Conservation (phyloP, 768 basidiomycete species). For the Galerina marginata region DNA sequence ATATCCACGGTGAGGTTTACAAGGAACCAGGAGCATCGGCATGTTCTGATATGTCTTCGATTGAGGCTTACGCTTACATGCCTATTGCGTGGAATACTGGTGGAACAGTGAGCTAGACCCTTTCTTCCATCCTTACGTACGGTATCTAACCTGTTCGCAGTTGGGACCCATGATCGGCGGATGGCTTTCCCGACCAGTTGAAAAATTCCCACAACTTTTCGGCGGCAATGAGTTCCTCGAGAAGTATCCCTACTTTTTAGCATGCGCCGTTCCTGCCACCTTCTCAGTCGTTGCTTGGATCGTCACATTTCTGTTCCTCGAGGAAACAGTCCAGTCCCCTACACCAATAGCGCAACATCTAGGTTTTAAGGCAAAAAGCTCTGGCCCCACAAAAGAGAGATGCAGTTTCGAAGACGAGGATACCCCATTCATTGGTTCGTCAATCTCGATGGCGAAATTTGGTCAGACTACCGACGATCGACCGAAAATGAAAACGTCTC, state of each 20-base stretch:
- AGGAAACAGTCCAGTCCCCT: slow-evolving; percentile 49
- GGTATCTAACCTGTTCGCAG: slow-evolving; percentile 21
- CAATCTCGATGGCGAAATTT: neutral
- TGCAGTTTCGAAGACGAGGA: too few species aligned
- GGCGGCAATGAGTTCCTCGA: slow-evolving; percentile 50
- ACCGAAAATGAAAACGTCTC: slow-evolving; percentile 35
- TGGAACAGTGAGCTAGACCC: slow-evolving; percentile 36
- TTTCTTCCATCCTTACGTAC: neutral
- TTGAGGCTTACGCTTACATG: slow-evolving; percentile 66
- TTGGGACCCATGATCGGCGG: slow-evolving; percentile 65
- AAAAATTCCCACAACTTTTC: slow-evolving; percentile 57
- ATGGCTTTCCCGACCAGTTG: slow-evolving; percentile 55
- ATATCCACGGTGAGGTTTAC: slow-evolving; percentile 53
- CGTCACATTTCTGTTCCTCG: slow-evolving; percentile 55
- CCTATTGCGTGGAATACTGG: slow-evolving; percentile 56
- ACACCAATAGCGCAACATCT: slow-evolving; percentile 28
- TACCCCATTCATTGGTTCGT: neutral
- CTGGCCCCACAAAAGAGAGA: neutral
- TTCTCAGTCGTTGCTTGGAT: slow-evolving; percentile 61
- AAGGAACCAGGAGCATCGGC: neutral
- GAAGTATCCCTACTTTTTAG: slow-evolving; percentile 67
- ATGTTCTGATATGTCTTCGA: neutral
- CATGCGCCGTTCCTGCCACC: slow-evolving; percentile 71
- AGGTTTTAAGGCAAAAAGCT: slow-evolving; percentile 21
- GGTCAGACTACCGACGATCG: neutral